Base-by-base conservation (phyloP, 2,329 filamentous ascomycete species). In the Metarhizium album region DNA sequence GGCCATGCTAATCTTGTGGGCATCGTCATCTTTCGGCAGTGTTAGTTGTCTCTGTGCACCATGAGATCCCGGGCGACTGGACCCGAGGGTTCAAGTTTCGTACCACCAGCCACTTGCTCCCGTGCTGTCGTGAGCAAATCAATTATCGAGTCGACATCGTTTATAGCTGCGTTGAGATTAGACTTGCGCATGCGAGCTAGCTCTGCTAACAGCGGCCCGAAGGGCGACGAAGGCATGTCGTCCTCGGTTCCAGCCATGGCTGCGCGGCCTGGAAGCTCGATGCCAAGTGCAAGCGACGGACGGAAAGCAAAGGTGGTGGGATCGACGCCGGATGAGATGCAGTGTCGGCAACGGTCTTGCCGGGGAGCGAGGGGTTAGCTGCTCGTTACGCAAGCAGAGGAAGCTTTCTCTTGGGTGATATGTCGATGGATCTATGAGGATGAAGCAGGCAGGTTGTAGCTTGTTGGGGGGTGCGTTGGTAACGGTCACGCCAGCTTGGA, bases 121-220 rank as follows among this genome's bases (percentile, higher is more conserved):
- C 89, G 79, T 38, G 90, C 87, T 46, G 76, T 75, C 55, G 81
- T 78, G 27, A 98, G 80, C 52, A 87, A 69, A 55, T 89, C 80
- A 58, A 98, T 89, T 38, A 90, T 85, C 53, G 80, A 79, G 64
- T 97, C 89, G 18, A 95, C 86, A 75, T 94, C 84, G 33, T 81
- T 72, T 52, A 95, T 82, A 38, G 83, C 84, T 51, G 84, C 79
- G 3, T 78, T 78, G 43, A 90, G 78, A 31, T 83, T 80, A 55
- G 79, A 82, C 63, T 78, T 82, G 60, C 80, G 79, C 53, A 94
- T 80, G 60, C 82, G 80, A 57, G 82, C 78, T 58, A 93, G 79
- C 64, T 94, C 88, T 59, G 82, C 82, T 65, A 86, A 78, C 57
- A 95, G 68, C 29, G 70, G 67, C 51, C 70, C 67, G 61, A 80